Evolutionary conservation across 2,329 filamentous ascomycete species (phyloP), one percentile per base, ranked within the genome.

Genomic region (Alternaria sp.): DNA sequence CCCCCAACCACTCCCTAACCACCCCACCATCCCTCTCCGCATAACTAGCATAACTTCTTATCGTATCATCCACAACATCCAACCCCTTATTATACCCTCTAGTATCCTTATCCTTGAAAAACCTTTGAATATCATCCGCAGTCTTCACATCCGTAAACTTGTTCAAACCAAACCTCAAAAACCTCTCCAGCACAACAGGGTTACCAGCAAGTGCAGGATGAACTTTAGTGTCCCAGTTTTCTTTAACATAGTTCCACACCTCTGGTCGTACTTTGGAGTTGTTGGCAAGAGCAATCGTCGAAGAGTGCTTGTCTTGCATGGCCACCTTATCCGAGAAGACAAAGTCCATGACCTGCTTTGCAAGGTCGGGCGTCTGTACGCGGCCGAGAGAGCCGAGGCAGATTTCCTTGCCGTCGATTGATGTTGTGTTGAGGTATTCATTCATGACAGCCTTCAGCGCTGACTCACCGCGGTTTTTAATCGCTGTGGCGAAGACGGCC

Each of bases 331-430:
- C 89, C 68, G 92, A 94, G 79, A 96, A 90, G 79, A 94, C 82
- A 76, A 97, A 86, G 80, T 89, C 70, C 83, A 91, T 74, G 85
- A 89, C 84, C 73, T 89, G 80, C 57, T 85, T 82, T 44, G 96
- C 88, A 30, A 97, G 82, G 9, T 88, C 86, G 1, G 83, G 75
- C 56, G 92, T 87, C 69, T 90, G 89, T 20, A 91, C 88, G 39
- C 89, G 87, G 34, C 93, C 93, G 44, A 99, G 85, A 4, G 91
- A 88, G 38, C 86, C 83, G 3, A 98, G 86, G 67, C 88, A 91
- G 65, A 96, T 91, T 68, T 97, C 93, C 79, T 94, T 96, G 70
- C 93, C 94, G 72, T 98, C 95, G 38, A 97, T 89, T 7, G 93
- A 92, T 53, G 90, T 90, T 12, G 93, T 95, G 51, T 84, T 89